Evolutionary conservation across 208 protist species (phyloP).

Genomic region (Trypanosoma brucei): DNA sequence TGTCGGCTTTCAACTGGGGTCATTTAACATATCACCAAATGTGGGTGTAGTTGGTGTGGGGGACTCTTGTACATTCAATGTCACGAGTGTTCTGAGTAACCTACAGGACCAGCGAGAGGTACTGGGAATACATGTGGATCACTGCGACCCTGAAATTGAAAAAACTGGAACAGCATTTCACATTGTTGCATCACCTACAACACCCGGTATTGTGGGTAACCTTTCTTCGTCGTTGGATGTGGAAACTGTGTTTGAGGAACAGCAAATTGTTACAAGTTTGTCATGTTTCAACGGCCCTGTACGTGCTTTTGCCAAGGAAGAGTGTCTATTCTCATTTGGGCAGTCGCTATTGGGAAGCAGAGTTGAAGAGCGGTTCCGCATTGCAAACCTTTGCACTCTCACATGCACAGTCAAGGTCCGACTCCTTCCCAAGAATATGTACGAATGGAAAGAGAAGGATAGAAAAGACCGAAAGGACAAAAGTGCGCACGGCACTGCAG

Average conservation of each 20-base stretch:
- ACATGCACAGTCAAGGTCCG: slow-evolving; percentile 81
- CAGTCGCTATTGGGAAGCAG: slow-evolving; percentile 77
- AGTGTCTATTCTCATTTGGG: slow-evolving; percentile 92
- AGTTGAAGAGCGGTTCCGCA: slow-evolving; percentile 90
- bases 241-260: slow-evolving; percentile 96
- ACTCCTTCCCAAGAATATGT: slow-evolving; percentile 21
- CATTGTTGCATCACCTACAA: slow-evolving; percentile 89
- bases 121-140: slow-evolving; percentile 87
- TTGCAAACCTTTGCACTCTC: slow-evolving; percentile 94
- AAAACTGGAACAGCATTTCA: slow-evolving; percentile 84
- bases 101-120: slow-evolving; percentile 57
- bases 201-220: slow-evolving; percentile 91
- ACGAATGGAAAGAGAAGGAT: slow-evolving; percentile 21
- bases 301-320: slow-evolving; percentile 87
- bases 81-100: slow-evolving; percentile 73
- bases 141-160: slow-evolving; percentile 74
- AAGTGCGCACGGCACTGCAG: slow-evolving; percentile 15
- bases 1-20: slow-evolving; percentile 53
- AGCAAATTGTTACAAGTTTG: slow-evolving; percentile 87
- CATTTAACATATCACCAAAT: slow-evolving; percentile 70
- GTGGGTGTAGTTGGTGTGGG: slow-evolving; percentile 65
- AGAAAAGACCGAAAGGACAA: slow-evolving; percentile 15
- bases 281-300: slow-evolving; percentile 54
- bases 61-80: slow-evolving; percentile 44
- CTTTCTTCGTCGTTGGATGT: slow-evolving; percentile 70